These are phyloP conservation scores for Citropsis articulata DNA, from an alignment of 345 rosid species.

Conservation along the genomic window DNA sequence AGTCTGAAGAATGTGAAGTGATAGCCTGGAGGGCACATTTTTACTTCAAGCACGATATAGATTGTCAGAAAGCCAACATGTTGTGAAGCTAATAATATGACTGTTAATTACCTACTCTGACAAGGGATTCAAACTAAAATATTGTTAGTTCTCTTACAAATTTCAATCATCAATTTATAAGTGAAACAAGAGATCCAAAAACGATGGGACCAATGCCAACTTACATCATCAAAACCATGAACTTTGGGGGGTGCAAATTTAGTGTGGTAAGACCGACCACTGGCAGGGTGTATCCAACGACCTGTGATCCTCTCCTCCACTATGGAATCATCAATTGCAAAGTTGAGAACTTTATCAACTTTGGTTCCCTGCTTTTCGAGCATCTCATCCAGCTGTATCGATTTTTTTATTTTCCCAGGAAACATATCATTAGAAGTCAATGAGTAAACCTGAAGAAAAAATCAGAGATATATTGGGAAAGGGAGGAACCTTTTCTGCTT, in stretches of 20 bases:
- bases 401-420: neutral
- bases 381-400: constrained; percentile 83
- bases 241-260: constrained; percentile 75
- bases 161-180: neutral
- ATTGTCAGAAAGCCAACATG: neutral
- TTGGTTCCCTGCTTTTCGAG: constrained; percentile 67
- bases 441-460: neutral
- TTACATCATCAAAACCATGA: constrained; percentile 78
- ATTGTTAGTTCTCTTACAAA: neutral
- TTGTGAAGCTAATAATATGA: neutral
- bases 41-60: neutral
- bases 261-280: constrained; percentile 88
- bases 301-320: constrained; percentile 96
- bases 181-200: neutral
- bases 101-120: neutral
- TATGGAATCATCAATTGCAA: constrained; percentile 79
- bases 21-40: neutral
- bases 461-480: neutral
- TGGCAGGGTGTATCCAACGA: constrained; percentile 88
- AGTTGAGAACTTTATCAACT: constrained; percentile 77
- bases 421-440: constrained; percentile 7
- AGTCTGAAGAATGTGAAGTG: neutral
- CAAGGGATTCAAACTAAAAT: neutral
- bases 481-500: constrained; percentile 69
- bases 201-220: constrained; percentile 14